phyloP scores from a whole-genome alignment of 2,329 filamentous ascomycete species.

The Penicillium sp. region DNA sequence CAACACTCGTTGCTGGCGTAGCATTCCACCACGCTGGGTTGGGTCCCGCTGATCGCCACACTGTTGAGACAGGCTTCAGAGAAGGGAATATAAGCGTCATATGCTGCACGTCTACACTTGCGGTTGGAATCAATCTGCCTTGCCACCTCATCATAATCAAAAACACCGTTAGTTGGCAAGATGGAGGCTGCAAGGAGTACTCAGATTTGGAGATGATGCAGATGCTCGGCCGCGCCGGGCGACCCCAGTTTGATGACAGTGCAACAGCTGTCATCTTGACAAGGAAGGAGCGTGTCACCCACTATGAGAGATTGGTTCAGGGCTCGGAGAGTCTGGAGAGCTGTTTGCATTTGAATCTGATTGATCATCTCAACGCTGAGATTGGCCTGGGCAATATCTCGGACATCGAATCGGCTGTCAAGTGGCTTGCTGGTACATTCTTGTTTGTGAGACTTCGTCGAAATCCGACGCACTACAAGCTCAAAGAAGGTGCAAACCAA shows the following conservation, averaged over 20 bases:
- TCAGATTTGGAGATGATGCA: slow-evolving; percentile 84
- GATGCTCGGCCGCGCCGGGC: slow-evolving; percentile 80
- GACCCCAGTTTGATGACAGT: slow-evolving; percentile 76
- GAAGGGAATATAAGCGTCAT: slow-evolving; percentile 73
- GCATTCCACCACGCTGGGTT: slow-evolving; percentile 82
- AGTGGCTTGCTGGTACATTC: slow-evolving; percentile 76
- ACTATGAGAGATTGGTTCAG: slow-evolving; percentile 71
- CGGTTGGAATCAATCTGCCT: slow-evolving; percentile 78
- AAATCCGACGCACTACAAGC: slow-evolving; percentile 68
- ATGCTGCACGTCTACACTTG: slow-evolving; percentile 82
- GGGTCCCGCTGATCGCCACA: slow-evolving; percentile 59
- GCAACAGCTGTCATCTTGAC: slow-evolving; percentile 80
- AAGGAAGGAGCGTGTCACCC: slow-evolving; percentile 57
- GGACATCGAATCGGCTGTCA: slow-evolving; percentile 62
- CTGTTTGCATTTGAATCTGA: slow-evolving; percentile 71
- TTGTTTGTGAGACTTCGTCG: slow-evolving; percentile 69
- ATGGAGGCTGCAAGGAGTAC: slow-evolving; percentile 64
- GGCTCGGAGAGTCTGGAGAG: slow-evolving; percentile 74
- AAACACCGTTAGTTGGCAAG: slow-evolving; percentile 67
- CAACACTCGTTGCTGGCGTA: slow-evolving; percentile 58
- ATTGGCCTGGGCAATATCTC: slow-evolving; percentile 72
- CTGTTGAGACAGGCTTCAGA: slow-evolving; percentile 67
- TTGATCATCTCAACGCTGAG: slow-evolving; percentile 82
- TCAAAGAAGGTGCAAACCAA: slow-evolving; percentile 53
- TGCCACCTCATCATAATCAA: slow-evolving; percentile 82